These are phyloP conservation scores for Lactuca saligna DNA, from an alignment of 129 eudicot genomes.

Conservation along the genomic window DNA sequence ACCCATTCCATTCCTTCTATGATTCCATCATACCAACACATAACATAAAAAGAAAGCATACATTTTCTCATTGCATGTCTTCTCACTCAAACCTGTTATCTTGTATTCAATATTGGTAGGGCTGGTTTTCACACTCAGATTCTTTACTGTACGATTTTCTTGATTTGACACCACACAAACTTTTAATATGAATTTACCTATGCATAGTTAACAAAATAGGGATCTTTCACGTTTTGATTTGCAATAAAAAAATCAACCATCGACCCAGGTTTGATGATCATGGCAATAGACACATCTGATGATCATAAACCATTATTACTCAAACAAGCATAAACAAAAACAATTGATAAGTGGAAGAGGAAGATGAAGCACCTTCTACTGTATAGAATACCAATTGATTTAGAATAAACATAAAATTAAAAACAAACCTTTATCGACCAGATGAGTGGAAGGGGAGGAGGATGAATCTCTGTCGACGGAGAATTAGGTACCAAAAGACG, in stretches of 20 bases:
- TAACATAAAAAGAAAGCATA: slow-evolving; percentile 20
- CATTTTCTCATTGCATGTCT: slow-evolving; percentile 66
- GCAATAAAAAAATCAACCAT: slow-evolving; percentile 74
- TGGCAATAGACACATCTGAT: slow-evolving; percentile 78
- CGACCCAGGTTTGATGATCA: slow-evolving; percentile 85
- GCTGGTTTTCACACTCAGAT: slow-evolving; percentile 62
- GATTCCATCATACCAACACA: not conserved
- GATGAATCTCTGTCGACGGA: too few species aligned
- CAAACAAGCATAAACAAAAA: too few species aligned
- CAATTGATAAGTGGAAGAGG: too few species aligned
- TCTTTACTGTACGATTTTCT: slow-evolving; percentile 81
- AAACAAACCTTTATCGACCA: too few species aligned
- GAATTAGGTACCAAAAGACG: too few species aligned
- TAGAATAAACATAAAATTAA: too few species aligned
- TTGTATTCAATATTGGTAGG: slow-evolving; percentile 70
- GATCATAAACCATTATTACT: slow-evolving; percentile 8
- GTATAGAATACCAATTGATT: too few species aligned
- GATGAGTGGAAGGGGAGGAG: too few species aligned
- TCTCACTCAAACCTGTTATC: slow-evolving; percentile 87
- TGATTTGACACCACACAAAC: slow-evolving; percentile 21
- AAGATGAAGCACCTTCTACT: too few species aligned
- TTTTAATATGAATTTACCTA: slow-evolving; percentile 28
- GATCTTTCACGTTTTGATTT: slow-evolving; percentile 78
- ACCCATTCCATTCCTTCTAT: too few species aligned
- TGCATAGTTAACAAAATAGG: slow-evolving; percentile 65